Evolutionary conservation across 2,329 filamentous ascomycete genomes (phyloP), one percentile per base, ranked within the genome.

Genomic region (Remersonia thermophila): DNA sequence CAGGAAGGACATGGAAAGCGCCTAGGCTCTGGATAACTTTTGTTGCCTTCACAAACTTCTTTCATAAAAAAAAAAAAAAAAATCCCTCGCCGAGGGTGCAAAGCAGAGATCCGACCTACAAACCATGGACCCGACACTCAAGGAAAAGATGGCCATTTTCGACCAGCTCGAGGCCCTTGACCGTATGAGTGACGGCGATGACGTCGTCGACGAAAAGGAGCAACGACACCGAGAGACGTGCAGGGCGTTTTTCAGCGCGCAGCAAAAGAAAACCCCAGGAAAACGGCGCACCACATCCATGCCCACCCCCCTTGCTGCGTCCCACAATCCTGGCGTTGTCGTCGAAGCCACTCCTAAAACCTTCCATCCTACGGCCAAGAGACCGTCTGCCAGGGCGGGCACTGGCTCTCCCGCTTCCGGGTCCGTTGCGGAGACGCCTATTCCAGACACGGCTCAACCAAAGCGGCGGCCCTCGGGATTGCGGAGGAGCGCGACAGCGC

Each of bases 71-170:
- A 23, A 23, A 23, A 6, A 5, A 6, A 5, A 5, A 5, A 23
- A 23, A 23, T 6, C 9, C 20, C 9, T 23, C 20, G 20, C 5
- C 20, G 5, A 9, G 20, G 20, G 9, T 23, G 5, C 20, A 9
- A 23, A 23, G 5, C 20, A 9, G 20, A n/a, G n/a, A n/a, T n/a
- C n/a, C n/a, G n/a, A n/a, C n/a, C n/a, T n/a, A n/a, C n/a, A n/a
- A n/a, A n/a, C n/a, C 20, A 23, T 23, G 20, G 20, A 23, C 9
- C 9, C 30, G n/a, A 33, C 43, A 11, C 37, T 49, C 4, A 25
- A 38, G 13, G 61, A 65, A 26, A 73, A 73, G 47, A 32, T 51
- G 15, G 61, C 56, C 0, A 68, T 65, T 41, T 73, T 71, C 43
- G 44, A 55, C n/a, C 51, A 52, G n/a, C 50, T 71, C 1, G 52